Conservation (phyloP, 2,329 filamentous ascomycete genomes). For the Orbilia blumenaviensis region DNA sequence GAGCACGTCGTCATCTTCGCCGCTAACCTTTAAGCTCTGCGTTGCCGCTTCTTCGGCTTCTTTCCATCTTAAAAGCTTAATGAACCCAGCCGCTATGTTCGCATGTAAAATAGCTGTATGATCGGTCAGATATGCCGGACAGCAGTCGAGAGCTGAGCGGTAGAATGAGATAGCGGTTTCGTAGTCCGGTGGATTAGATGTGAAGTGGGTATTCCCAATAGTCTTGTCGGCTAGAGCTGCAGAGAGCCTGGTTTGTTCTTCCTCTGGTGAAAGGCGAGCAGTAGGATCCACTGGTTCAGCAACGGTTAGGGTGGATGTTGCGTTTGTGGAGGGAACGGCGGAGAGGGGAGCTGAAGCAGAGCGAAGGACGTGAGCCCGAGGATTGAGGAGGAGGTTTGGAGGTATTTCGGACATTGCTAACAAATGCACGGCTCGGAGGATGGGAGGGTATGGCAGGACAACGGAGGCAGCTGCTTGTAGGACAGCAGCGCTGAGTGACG, state of each 20-base stretch:
- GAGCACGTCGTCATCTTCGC: conserved; percentile 44
- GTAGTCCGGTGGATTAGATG: conserved; percentile 48
- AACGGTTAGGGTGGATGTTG: background rate
- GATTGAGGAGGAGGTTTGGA: conserved; percentile 49
- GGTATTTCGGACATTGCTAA: conserved; percentile 25
- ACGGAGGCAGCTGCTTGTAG: background rate
- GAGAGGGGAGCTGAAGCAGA: conserved; percentile 42
- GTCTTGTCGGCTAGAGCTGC: conserved; percentile 26
- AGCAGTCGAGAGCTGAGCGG: conserved; percentile 40
- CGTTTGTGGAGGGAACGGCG: conserved; percentile 37
- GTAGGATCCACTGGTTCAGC: conserved; percentile 10
- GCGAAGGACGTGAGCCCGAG: conserved; percentile 39
- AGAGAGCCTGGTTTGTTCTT: conserved; percentile 60
- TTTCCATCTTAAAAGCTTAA: conserved; percentile 51
- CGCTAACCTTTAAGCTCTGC: conserved; percentile 33
- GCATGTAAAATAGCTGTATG: conserved; percentile 39
- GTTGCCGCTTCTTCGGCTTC: conserved; percentile 49
- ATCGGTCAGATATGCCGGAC: conserved; percentile 19
- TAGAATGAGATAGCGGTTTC: conserved; percentile 51
- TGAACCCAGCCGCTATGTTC: conserved; percentile 45
- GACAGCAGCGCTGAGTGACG: background rate
- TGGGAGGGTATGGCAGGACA: background rate
- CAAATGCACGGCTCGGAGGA: too few relatives aligned
- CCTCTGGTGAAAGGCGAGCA: conserved; percentile 63
- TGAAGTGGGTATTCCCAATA: conserved; percentile 44